Conservation (phyloP, 192 early-diverging fungal species). For the Backusella westeae region DNA sequence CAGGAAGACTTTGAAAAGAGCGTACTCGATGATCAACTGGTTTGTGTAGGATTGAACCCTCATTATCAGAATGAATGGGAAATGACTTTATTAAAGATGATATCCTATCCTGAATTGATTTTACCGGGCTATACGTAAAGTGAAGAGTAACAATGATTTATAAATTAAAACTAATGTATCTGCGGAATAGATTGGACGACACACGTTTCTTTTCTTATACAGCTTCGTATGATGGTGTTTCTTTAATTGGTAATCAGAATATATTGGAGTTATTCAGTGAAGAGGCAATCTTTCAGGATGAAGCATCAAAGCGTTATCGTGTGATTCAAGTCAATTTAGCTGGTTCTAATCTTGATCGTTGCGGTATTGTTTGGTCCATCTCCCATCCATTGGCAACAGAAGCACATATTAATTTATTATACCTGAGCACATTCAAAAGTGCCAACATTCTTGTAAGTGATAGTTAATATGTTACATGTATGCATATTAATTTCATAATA, state of each 20-base stretch:
- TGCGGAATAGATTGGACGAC: background rate
- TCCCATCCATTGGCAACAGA: constrained; percentile 54
- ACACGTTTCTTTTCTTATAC: constrained; percentile 73
- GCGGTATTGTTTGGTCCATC: constrained; percentile 69
- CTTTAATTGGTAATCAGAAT: constrained; percentile 60
- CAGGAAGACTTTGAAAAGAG: constrained; percentile 25
- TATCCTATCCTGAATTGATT: constrained; percentile 61
- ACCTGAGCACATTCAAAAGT: constrained; percentile 63
- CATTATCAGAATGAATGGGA: constrained; percentile 57
- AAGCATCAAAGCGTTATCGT: constrained; percentile 44
- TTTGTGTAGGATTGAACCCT: constrained; percentile 63
- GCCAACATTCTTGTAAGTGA: constrained; percentile 63
- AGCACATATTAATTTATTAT: constrained; percentile 61
- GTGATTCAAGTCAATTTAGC: constrained; percentile 68
- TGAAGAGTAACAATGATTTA: background rate
- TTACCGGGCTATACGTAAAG: constrained; percentile 28
- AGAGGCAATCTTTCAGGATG: constrained; percentile 46
- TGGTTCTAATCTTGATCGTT: constrained; percentile 56
- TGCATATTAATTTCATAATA: background rate
- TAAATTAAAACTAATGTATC: no score
- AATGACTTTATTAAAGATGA: constrained; percentile 52
- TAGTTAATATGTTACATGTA: background rate
- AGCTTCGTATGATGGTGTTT: constrained; percentile 61
- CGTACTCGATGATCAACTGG: constrained; percentile 49
- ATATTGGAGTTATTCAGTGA: constrained; percentile 53